Evolutionary conservation across 2,329 filamentous ascomycete genomes (phyloP).

Genomic region (Sporothrix variecibatus): DNA sequence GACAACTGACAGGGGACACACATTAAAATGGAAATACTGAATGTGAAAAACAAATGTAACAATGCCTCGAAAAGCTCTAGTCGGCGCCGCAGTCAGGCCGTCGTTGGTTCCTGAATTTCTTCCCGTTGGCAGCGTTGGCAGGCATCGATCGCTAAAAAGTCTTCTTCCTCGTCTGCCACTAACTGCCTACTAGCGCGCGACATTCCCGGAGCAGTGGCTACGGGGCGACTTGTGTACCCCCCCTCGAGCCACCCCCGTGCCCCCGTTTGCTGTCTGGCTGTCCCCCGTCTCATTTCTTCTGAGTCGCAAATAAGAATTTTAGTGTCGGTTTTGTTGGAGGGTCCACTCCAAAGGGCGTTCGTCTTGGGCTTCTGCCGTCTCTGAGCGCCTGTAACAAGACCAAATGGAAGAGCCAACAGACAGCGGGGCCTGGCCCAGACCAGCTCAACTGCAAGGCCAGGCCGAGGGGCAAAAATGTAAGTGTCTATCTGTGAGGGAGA

Average conservation of each 20-base stretch:
- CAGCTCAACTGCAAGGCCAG: neutral
- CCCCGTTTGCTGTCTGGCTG: too few relatives aligned
- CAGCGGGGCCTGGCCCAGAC: neutral
- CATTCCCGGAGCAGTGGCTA: conserved; percentile 14
- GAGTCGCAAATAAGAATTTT: neutral
- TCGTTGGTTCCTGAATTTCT: conserved; percentile 10
- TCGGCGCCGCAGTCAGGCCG: neutral
- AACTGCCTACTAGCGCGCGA: neutral
- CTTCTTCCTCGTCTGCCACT: neutral
- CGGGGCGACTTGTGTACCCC: neutral
- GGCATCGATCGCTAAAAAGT: conserved; percentile 3
- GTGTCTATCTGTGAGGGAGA: neutral
- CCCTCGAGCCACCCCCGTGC: too few relatives aligned
- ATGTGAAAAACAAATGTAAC: neutral
- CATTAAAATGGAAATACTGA: neutral
- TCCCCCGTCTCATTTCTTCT: neutral
- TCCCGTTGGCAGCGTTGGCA: neutral
- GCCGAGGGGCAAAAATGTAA: conserved; percentile 13
- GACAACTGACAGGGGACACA: neutral
- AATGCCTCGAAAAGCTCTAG: neutral
- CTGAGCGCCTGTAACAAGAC: neutral
- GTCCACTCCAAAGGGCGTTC: neutral
- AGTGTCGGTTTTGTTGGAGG: neutral
- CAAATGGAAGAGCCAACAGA: neutral
- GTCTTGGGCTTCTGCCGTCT: conserved; percentile 14